Base-by-base conservation (phyloP, 192 early-diverging fungal species). In the Diversispora epigaea region DNA sequence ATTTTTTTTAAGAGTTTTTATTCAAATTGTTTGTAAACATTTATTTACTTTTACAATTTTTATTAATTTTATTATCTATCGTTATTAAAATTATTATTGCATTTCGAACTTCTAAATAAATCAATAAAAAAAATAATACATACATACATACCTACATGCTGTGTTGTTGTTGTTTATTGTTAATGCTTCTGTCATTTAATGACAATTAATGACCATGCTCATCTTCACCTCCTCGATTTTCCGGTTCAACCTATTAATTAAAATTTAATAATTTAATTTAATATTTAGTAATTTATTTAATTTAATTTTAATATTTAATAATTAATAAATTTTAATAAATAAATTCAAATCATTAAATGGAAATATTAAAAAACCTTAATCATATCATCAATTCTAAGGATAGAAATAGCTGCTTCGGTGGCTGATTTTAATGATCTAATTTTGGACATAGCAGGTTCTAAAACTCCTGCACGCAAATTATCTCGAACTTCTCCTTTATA, bases 381-480 rank as follows among this genome's bases (percentile, higher is more conserved):
- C 88, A 93, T 90, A 76, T 93, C 92, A 80, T 99, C 98, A 73
- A 99, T 98, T 75, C 98, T 88, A 74, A 99, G 86, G 78, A 99
- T 92, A 76, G 96, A 93, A 80, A 99, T 93, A 40, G 98, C 98
- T 55, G 98, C 96, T 83, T 99, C 98, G 15, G 98, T 99, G 21
- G 98, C 98, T 15, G 94, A 93, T 84, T 97, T 96, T 73, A 99
- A 86, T 62, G 92, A 93, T 86, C 95, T 97, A 83, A 99, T 92
- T 85, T 99, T 99, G 78, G 93, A 95, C 89, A 99, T 94, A 54
- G 95, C 93, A 15, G 98, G 98, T 79, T 99, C 98, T 73, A 99
- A 85, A 4, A 99, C 94, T 50, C 98, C 98, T 21, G 95, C 93
- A 58, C 88, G 84, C 67, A 98, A 83, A 83, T 98, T 99, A 77